Percentiles rank a stretch among this genome's conserved stretches.
Evolutionary conservation across 2,329 filamentous ascomycete species (phyloP).

Genomic region (Coniochaeta sp.): DNA sequence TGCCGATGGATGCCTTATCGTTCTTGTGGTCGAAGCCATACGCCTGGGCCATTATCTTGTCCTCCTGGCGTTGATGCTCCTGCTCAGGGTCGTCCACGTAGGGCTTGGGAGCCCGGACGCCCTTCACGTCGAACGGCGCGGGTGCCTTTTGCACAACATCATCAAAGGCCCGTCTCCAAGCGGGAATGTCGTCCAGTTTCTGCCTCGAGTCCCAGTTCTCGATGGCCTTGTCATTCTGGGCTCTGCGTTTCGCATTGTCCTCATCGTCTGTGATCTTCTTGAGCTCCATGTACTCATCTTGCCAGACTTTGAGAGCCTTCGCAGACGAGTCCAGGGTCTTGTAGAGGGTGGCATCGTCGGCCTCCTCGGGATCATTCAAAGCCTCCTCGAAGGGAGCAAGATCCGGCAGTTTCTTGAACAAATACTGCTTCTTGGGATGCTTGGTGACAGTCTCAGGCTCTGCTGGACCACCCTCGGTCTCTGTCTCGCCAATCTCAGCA

Average conservation of each 20-base stretch:
- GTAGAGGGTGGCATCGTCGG: conserved; percentile 38
- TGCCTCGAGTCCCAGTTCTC: conserved; percentile 25
- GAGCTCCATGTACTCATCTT: conserved; percentile 45
- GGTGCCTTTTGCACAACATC: conserved; percentile 35
- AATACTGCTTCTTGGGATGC: conserved; percentile 27
- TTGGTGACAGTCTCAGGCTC: conserved; percentile 15
- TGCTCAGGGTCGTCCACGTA: conserved; percentile 36
- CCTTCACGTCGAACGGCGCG: conserved; percentile 43
- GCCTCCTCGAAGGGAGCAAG: conserved; percentile 39
- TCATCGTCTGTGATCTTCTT: conserved; percentile 47
- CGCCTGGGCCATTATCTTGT: conserved; percentile 49
- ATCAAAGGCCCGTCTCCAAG: conserved; percentile 18
- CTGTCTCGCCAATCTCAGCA: conserved; percentile 3
- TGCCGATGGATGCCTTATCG: conserved; percentile 48
- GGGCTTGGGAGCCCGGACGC: conserved; percentile 38
- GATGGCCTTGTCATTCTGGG: conserved; percentile 33
- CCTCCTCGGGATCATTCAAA: conserved; percentile 42
- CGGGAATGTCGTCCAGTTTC: conserved; percentile 16
- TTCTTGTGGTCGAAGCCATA: conserved; percentile 57
- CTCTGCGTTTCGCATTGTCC: conserved; percentile 47
- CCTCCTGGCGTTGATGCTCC: conserved; percentile 39
- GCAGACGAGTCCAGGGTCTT: conserved; percentile 36
- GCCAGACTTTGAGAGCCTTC: conserved; percentile 40
- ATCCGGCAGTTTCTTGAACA: conserved; percentile 43
- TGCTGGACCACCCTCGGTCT: conserved; percentile 7